These are phyloP conservation scores for Barnettozyma salicaria DNA, from an alignment of 805 yeast genomes.

Conservation along the genomic window DNA sequence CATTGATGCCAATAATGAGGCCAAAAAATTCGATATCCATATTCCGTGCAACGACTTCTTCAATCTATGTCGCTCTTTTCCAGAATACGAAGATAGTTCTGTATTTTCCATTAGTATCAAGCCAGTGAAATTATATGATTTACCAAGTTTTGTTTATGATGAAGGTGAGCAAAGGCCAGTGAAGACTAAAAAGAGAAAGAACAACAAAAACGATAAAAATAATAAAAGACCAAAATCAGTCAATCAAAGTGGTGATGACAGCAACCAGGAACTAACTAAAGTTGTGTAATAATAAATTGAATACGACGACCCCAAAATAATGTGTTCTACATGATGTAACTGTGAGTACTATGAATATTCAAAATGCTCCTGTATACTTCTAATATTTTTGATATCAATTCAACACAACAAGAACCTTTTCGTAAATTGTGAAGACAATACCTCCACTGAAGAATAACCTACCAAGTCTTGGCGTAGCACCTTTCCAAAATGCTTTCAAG, in stretches of 20 bases:
- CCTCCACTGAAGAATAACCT: constrained; percentile 92
- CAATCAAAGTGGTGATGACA: constrained; percentile 1
- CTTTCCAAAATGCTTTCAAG: constrained; percentile 88
- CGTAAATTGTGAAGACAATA: constrained; percentile 93
- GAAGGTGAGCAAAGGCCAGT: constrained; percentile 76
- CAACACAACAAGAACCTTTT: constrained; percentile 60
- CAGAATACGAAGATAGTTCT: constrained; percentile 55
- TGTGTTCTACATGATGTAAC: too few species aligned
- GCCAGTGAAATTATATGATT: constrained; percentile 69
- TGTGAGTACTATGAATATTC: constrained; percentile 4
- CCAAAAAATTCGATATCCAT: constrained; percentile 72
- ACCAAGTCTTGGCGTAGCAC: constrained; percentile 95
- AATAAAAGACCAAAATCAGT: constrained; percentile 32
- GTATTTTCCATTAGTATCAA: constrained; percentile 53
- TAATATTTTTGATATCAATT: constrained; percentile 3
- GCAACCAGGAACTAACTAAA: constrained; percentile 1
- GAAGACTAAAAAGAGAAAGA: constrained; percentile 52
- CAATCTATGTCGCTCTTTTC: constrained; percentile 70
- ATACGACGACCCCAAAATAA: too few species aligned
- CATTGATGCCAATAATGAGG: constrained; percentile 33
- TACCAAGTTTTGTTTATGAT: constrained; percentile 78
- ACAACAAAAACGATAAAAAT: constrained; percentile 32
- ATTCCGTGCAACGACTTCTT: constrained; percentile 88
- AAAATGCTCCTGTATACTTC: background rate
- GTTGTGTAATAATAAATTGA: constrained; percentile 1